Conservation (phyloP, 441 rosid species). For the Arabidopsis lyrata region DNA sequence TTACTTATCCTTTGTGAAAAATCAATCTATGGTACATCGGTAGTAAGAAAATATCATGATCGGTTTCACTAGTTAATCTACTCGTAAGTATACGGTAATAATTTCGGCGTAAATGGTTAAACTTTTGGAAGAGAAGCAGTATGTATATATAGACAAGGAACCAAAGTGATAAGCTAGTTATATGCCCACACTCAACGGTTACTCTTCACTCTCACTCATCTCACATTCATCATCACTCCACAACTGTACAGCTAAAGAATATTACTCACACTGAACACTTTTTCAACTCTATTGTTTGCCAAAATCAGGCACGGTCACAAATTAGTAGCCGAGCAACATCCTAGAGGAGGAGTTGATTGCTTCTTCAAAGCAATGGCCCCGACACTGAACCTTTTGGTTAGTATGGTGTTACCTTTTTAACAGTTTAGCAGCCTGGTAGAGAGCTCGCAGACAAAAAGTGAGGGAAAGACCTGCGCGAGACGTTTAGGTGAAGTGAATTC, state of each 20-base stretch:
- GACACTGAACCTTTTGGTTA: constrained; percentile 20
- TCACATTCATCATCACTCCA: constrained; percentile 32
- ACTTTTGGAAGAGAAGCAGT: background rate
- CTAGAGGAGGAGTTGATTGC: constrained; percentile 16
- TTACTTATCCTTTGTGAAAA: background rate
- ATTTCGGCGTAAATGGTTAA: background rate
- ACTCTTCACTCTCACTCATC: constrained; percentile 42
- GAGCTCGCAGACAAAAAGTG: constrained; percentile 86
- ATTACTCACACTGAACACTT: constrained; percentile 37
- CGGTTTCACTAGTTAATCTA: no score
- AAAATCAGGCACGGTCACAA: constrained; percentile 26
- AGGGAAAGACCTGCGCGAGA: constrained; percentile 70
- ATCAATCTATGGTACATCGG: background rate
- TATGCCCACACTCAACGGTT: constrained; percentile 37
- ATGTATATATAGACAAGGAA: constrained; percentile 20
- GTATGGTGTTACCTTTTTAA: background rate
- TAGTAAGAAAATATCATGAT: background rate
- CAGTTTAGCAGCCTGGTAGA: constrained; percentile 70
- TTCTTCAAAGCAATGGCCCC: constrained; percentile 26
- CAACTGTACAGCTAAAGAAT: constrained; percentile 43
- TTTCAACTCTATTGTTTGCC: constrained; percentile 14
- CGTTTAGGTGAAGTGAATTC: constrained; percentile 50
- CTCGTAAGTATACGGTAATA: no score
- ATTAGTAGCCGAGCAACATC: constrained; percentile 20
- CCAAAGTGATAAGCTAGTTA: constrained; percentile 24